These are phyloP conservation scores for Volvariella surrecta DNA, from an alignment of 1,284 basidiomycete genomes.

Conservation along the genomic window DNA sequence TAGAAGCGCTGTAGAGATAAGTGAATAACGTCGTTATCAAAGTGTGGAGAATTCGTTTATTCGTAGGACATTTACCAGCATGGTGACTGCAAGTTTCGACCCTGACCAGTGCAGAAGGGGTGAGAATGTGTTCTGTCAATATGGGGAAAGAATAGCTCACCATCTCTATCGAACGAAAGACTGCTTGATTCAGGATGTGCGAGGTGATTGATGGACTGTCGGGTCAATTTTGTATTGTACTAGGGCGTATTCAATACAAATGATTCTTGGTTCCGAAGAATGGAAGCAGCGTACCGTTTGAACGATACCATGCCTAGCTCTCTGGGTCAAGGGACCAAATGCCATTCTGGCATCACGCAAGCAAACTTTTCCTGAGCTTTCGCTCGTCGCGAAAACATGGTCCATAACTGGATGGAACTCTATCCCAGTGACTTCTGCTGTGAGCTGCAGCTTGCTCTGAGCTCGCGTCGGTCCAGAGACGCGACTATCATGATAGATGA, in stretches of 20 bases:
- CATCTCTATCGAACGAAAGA: constrained; percentile 54
- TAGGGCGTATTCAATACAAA: constrained; percentile 16
- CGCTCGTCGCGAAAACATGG: constrained; percentile 59
- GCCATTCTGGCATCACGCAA: constrained; percentile 74
- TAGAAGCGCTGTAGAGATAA: constrained; percentile 42
- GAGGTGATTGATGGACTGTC: constrained; percentile 27
- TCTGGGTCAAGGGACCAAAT: constrained; percentile 41
- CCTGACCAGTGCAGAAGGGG: too few species aligned
- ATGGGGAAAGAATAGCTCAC: constrained; percentile 22
- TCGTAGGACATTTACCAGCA: constrained; percentile 39
- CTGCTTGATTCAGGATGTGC: constrained; percentile 60
- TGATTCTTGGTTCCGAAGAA: constrained; percentile 1
- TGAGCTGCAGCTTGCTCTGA: constrained; percentile 41
- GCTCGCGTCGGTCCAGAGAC: constrained; percentile 22
- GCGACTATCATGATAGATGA: constrained; percentile 49
- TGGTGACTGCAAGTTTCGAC: constrained; percentile 49
- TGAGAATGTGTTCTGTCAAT: too few species aligned
- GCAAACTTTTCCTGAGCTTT: constrained; percentile 45
- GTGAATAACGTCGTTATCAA: neutral
- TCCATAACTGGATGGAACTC: constrained; percentile 57
- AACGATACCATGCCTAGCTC: constrained; percentile 45
- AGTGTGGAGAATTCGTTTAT: constrained; percentile 4
- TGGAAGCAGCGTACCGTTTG: constrained; percentile 28
- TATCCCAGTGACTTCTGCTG: constrained; percentile 49
- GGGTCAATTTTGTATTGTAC: constrained; percentile 60